These are phyloP conservation scores for Phytopythium sindhum DNA, from an alignment of 352 stramenopile species.

Conservation along the genomic window DNA sequence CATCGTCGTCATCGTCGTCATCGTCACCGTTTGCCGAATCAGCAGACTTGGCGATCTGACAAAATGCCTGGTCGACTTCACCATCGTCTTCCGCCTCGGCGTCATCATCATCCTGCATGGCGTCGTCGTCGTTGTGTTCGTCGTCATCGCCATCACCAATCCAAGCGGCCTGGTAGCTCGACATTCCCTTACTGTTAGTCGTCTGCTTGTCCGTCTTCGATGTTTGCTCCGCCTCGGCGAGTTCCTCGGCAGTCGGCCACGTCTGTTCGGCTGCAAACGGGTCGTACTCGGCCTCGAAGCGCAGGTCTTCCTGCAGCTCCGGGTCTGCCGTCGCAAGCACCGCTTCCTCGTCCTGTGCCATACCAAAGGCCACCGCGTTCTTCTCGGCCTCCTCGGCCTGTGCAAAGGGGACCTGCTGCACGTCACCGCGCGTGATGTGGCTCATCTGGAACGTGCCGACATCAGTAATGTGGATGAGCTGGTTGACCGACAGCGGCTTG, in stretches of 20 bases:
- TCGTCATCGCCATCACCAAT: slow-evolving; percentile 73
- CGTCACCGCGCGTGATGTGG: slow-evolving; percentile 51
- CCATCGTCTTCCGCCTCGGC: slow-evolving; percentile 41
- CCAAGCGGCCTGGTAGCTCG: slow-evolving; percentile 95
- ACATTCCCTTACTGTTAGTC: slow-evolving; percentile 62
- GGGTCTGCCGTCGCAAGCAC: slow-evolving; percentile 68
- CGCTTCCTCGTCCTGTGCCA: slow-evolving; percentile 27
- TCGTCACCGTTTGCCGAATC: slow-evolving; percentile 37
- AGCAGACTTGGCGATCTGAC: slow-evolving; percentile 40
- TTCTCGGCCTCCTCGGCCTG: slow-evolving; percentile 31
- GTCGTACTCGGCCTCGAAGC: slow-evolving; percentile 90
- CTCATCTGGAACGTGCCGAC: slow-evolving; percentile 93
- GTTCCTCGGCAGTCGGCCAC: slow-evolving; percentile 94
- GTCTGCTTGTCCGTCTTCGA: slow-evolving; percentile 59
- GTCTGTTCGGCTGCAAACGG: slow-evolving; percentile 97
- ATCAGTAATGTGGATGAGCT: slow-evolving; percentile 96
- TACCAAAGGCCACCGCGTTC: slow-evolving; percentile 14
- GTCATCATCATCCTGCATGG: slow-evolving; percentile 64
- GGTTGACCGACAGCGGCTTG: slow-evolving; percentile 92
- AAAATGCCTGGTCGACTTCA: slow-evolving; percentile 79
- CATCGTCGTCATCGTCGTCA: slow-evolving; percentile 38
- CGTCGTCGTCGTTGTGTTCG: slow-evolving; percentile 28
- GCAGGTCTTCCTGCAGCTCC: slow-evolving; percentile 73
- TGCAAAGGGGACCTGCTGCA: slow-evolving; percentile 40
- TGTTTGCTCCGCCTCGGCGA: slow-evolving; percentile 81